A percentile compares a stretch with the other conserved stretches of the same genome.
Conservation (phyloP, 306 rosid species). For the Begonia peltatifolia region DNA sequence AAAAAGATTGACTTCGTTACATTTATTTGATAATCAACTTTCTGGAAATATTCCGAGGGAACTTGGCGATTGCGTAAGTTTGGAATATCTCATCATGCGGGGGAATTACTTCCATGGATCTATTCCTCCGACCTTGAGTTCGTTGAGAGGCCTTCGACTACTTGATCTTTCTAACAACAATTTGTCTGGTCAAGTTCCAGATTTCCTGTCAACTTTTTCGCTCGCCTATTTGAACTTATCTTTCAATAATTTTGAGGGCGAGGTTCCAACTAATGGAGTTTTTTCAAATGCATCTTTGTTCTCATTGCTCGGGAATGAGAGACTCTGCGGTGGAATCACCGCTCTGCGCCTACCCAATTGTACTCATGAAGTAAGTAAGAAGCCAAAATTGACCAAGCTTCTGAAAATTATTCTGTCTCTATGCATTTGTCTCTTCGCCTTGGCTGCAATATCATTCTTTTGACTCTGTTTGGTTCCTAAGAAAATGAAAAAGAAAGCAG, state of each 20-base stretch:
- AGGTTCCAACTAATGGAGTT: slow-evolving; percentile 15
- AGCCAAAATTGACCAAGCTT: neutral
- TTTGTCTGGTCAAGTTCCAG: slow-evolving; percentile 6
- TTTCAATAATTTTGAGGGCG: slow-evolving; percentile 12
- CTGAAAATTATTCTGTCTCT: neutral
- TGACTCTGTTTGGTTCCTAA: neutral
- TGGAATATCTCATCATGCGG: neutral
- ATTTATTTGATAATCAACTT: slow-evolving; percentile 33
- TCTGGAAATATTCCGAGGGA: neutral
- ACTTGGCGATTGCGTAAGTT: neutral
- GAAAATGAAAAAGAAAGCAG: neutral
- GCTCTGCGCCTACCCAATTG: neutral
- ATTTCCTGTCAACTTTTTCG: slow-evolving; percentile 3
- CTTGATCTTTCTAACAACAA: neutral
- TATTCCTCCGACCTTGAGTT: neutral
- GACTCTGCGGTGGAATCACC: slow-evolving; percentile 19
- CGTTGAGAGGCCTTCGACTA: neutral
- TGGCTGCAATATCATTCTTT: neutral
- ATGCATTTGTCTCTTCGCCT: neutral
- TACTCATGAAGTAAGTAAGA: neutral
- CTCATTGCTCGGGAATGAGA: slow-evolving; percentile 15
- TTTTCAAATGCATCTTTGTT: slow-evolving; percentile 9
- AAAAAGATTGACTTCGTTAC: slow-evolving; percentile 24
- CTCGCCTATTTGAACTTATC: slow-evolving; percentile 14
- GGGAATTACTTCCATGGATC: neutral